Percentiles rank a stretch among this genome's conserved stretches.
These are phyloP conservation scores for Yamadazyma epiphylla DNA, from an alignment of 1,139 yeast species.

Conservation along the genomic window DNA sequence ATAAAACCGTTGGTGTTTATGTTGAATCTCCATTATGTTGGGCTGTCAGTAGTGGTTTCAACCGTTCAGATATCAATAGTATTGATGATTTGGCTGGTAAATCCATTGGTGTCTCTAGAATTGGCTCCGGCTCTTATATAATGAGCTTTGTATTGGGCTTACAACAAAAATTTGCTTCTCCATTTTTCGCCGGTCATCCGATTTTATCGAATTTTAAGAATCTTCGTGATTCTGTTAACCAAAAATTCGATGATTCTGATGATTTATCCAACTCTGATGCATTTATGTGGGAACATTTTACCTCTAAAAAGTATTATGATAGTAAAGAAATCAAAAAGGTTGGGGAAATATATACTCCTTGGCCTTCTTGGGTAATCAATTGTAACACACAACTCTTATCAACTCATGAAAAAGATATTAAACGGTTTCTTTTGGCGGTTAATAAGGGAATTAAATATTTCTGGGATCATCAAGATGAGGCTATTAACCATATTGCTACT, in stretches of 20 bases:
- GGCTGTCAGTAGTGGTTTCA: conserved; percentile 79
- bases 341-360: conserved; percentile 89
- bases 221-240: conserved; percentile 76
- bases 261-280: conserved; percentile 59
- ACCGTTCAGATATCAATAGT: conserved; percentile 49
- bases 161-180: conserved; percentile 44
- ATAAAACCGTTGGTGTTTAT: conserved; percentile 73
- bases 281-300: conserved; percentile 95
- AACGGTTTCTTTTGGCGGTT: conserved; percentile 48
- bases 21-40: conserved; percentile 85
- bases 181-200: conserved; percentile 50
- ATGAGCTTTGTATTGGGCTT: conserved; percentile 84
- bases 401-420: conserved; percentile 14
- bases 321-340: conserved; percentile 71
- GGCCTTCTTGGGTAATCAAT: conserved; percentile 92
- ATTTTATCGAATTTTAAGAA: conserved; percentile 67
- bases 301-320: conserved; percentile 82
- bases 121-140: conserved; percentile 88
- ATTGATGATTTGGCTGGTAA: conserved; percentile 56
- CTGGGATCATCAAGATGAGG: conserved; percentile 56
- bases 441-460: conserved; percentile 69
- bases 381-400: conserved; percentile 35
- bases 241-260: conserved; percentile 25
- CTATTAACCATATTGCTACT: conserved; percentile 58
- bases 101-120: conserved; percentile 77